Base-by-base conservation (phyloP, 1,139 yeast species). In the Kluyveromyces marxianus region DNA sequence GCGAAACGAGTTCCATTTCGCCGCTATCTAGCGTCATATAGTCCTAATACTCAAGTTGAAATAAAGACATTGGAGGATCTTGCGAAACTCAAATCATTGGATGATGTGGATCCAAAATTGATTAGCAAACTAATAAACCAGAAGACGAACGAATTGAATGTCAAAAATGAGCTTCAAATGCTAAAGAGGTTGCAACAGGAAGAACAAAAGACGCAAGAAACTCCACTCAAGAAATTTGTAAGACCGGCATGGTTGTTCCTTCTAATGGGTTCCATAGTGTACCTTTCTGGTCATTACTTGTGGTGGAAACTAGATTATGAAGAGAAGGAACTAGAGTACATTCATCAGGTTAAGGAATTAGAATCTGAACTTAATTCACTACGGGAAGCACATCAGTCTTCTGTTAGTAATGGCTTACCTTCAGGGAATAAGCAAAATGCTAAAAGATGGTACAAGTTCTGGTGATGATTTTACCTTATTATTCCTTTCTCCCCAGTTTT, bases 261-360 rank as follows among this genome's bases (percentile, higher is more conserved):
- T 7, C 35, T 63, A 29, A 55, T 61, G 62, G 55, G 63, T 40
- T 60, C 66, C 1, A 48, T 59, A 8, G 58, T 58, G 2, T 66
- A 65, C 42, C 46, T 67, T 35, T 44, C 54, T 2, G 54, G 54
- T 32, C 68, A 67, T 36, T 56, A 52, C 36, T 31, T 54, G 1
- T 66, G 69, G 69, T 63, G 69, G 68, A 54, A 55, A 34, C 44
- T 63, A 31, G 68, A 64, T 47, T 59, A 57, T 41, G 57, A 59
- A 1, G 62, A 58, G 42, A 57, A 57, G 21, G 69, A 66, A 39
- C 37, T 43, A 5, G 60, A 56, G 31, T 44, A 54, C 27, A 37
- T 49, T 31, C 26, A 46, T 10, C 45, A 52, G 34, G 57, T 56
- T 7, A 38, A 45, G 25, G 44, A 14, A 2, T 39, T 59, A 33